Evolutionary conservation across 2,329 filamentous ascomycete genomes (phyloP), one percentile per base, ranked within the genome.

Genomic region (Cyphellophora attinorum): DNA sequence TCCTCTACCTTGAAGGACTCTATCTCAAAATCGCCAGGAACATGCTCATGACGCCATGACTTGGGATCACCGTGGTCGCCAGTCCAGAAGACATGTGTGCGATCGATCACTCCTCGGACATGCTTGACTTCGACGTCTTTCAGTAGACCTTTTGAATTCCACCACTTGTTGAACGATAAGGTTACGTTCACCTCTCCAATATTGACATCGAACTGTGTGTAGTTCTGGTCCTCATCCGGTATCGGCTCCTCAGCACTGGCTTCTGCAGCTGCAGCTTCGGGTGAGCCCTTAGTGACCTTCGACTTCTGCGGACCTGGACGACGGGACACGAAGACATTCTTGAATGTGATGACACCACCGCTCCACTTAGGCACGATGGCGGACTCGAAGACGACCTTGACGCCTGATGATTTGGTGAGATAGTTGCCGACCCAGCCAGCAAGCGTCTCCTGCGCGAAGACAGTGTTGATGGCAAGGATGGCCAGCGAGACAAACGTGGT

Each of bases 1-100:
- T 98, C 91, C 53, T 94, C 85, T 65, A 98, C 76, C 56, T 89
- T 95, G 70, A 98, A 98, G 11, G 80, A 84, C 51, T 96, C 88
- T 36, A 98, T 85, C 59, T 98, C 91, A 48, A 98, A 98, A 54
- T 98, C 91, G 27, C 91, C 91, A 0, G 86, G 82, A 29, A 81
- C 71, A 55, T 95, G 88, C 52, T 85, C 77, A 54, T 93, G 85
- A 19, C 85, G 80, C 57, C 89, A 95, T 2, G 81, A 84, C 40
- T 86, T 74, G 1, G 91, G 91, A 53, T 96, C 88, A 18, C 82
- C 61, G 34, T 73, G 67, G 31, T 80, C 76, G 19, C 68, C 69
- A 16, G 13, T 18, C 72, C 84, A 91, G 37, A 69, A 64, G 2
- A 98, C 82, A 30, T 78, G 81, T 1, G 86, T 94, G 39, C 91